phyloP scores from a whole-genome alignment of 176 grass and related monocot genomes.

The Hsuehochloa calcarea region DNA sequence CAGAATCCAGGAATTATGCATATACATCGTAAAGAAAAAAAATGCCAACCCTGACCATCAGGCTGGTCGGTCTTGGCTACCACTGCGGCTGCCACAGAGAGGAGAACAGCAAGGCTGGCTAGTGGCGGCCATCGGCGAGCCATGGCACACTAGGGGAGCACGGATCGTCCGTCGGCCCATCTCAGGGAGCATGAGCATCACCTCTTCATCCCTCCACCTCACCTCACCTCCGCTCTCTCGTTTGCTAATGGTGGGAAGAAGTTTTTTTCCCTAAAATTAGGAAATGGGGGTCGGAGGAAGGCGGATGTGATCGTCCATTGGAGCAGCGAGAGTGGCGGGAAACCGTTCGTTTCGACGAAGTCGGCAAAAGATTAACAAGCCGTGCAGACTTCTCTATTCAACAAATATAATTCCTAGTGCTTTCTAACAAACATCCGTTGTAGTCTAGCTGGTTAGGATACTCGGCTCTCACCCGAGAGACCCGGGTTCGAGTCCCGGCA shows the following conservation, averaged over 20 bases:
- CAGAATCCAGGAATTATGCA: neutral
- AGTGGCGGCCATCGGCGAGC: conserved; percentile 20
- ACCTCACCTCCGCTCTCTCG: conserved; percentile 29
- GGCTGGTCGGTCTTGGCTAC: conserved; percentile 61
- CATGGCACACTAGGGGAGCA: conserved; percentile 42
- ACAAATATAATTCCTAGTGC: fast-evolving
- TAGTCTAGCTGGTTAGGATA: conserved; percentile 98
- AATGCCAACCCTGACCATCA: conserved; percentile 47
- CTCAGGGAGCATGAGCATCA: neutral
- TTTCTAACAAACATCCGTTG: neutral
- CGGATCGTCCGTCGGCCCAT: conserved; percentile 9
- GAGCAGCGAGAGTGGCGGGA: conserved; percentile 43
- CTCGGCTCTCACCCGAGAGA: conserved; percentile 91
- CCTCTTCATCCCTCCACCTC: neutral
- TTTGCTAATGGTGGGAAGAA: conserved; percentile 15
- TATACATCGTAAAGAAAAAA: neutral
- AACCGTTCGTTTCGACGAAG: neutral
- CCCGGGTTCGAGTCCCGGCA: conserved; percentile 54
- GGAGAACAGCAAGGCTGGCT: neutral
- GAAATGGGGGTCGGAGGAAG: neutral
- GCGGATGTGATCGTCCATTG: neutral
- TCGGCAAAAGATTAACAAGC: too few species aligned
- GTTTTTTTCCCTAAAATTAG: conserved; percentile 36
- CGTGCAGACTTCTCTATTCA: neutral
- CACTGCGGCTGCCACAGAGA: neutral